Evolutionary conservation across 208 protist species (phyloP), one percentile per base, ranked within the genome.

Genomic region (Tritrichomonas musculus): DNA sequence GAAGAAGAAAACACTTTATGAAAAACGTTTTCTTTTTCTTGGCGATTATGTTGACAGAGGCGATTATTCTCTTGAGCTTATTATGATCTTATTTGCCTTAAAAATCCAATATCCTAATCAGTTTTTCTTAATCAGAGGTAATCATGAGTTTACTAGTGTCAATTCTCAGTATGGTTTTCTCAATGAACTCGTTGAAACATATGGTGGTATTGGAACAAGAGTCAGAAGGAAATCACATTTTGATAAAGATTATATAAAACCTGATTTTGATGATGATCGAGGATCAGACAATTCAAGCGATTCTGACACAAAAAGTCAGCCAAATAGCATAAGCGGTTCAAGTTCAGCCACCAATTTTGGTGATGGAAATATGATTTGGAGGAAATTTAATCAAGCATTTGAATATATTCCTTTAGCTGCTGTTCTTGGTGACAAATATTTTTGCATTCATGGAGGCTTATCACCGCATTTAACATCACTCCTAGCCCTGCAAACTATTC

Each of bases 371-470:
- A 94, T 82, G 41, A 96, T 99, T 25, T 99, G 98, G 98, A 99
- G 99, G 95, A 97, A 96, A 14, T 99, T 99, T 94, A 99, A 98
- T 27, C 98, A 99, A 95, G 98, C 97, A 41, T 99, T 99, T 96
- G 99, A 99, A 95, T 99, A 98, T 95, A 95, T 99, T 14, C 99
- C 99, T 72, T 96, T 99, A 65, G 97, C 98, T 13, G 99, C 98
- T 47, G 97, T 99, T 92, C 98, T 99, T 75, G 98, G 99, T 94
- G 98, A 99, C 93, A 99, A 99, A 94, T 99, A 99, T 94, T 99
- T 99, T 94, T 99, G 98, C 95, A 98, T 98, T 94, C 95, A 96
- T 92, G 95, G 94, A 41, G 95, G 95, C 27, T 80, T 96, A 14
- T 95, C 94, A 47, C 94, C 94, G 94, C 80, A 95, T 30, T 73